phyloP scores from a whole-genome alignment of 2,329 filamentous ascomycete species.

The Xylaria sp. region DNA sequence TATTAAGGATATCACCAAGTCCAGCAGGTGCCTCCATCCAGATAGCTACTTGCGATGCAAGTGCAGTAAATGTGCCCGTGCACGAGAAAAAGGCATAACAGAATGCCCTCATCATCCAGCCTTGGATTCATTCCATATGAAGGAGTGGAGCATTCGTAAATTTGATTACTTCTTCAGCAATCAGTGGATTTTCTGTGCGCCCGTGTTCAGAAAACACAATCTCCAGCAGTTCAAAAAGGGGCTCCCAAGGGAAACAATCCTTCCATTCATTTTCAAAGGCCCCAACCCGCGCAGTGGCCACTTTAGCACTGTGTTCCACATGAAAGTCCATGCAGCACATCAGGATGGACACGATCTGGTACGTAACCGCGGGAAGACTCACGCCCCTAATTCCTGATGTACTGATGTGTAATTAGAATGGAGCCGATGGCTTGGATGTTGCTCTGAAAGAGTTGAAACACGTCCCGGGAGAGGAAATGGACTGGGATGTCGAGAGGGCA shows the following conservation, averaged over 20 bases:
- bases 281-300: not conserved
- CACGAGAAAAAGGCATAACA: not conserved
- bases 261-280: constrained; percentile 11
- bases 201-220: constrained; percentile 10
- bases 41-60: not conserved
- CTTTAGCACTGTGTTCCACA: constrained; percentile 17
- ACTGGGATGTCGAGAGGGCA: constrained; percentile 1
- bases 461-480: not conserved
- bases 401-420: not conserved
- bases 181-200: constrained; percentile 17
- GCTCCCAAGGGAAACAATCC: not conserved
- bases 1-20: constrained; percentile 1
- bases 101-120: not conserved
- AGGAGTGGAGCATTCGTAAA: not conserved
- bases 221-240: not conserved
- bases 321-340: constrained; percentile 6
- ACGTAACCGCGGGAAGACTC: not conserved
- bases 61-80: not conserved
- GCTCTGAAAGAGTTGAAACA: constrained; percentile 14
- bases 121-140: constrained; percentile 10
- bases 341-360: constrained; percentile 1
- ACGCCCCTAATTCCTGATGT: not conserved
- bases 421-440: not conserved
- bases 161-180: not conserved
- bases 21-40: not conserved